These are phyloP conservation scores for Verticillium zaregamsianum DNA, from an alignment of 2,329 filamentous ascomycete genomes.

Conservation along the genomic window DNA sequence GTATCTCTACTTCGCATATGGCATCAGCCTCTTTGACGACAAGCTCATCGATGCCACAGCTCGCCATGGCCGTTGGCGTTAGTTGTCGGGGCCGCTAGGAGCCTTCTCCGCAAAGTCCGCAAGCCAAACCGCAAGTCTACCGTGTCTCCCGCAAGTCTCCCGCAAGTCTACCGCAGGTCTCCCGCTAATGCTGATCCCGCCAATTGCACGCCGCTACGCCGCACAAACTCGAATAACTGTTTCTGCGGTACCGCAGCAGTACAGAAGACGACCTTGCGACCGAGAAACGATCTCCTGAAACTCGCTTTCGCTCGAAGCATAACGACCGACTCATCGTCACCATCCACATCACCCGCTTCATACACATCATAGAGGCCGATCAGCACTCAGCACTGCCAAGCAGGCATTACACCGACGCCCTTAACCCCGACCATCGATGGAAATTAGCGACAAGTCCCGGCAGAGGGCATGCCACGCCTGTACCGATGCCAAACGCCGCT, in stretches of 20 bases:
- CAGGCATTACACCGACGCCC: not conserved
- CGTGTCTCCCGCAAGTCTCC: not conserved
- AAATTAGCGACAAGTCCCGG: constrained; percentile 1
- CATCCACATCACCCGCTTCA: not conserved
- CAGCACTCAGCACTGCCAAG: not conserved
- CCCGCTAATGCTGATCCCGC: not conserved
- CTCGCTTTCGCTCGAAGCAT: no score
- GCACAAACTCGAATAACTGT: no score
- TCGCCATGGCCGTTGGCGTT: not conserved
- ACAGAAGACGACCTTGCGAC: no score
- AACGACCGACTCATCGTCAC: not conserved
- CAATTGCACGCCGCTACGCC: not conserved
- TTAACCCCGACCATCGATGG: not conserved
- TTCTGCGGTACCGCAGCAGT: no score
- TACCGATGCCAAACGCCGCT: constrained; percentile 5
- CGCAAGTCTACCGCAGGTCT: not conserved
- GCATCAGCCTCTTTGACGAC: no score
- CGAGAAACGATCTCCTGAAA: no score
- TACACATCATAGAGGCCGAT: not conserved
- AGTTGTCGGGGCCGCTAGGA: not conserved
- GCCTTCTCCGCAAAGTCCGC: not conserved
- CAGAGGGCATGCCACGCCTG: constrained; percentile 7
- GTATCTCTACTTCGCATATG: no score
- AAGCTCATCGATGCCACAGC: not conserved
- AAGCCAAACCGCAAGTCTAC: not conserved